Conservation (phyloP, 495 filamentous ascomycete genomes). For the Podospora sp. region DNA sequence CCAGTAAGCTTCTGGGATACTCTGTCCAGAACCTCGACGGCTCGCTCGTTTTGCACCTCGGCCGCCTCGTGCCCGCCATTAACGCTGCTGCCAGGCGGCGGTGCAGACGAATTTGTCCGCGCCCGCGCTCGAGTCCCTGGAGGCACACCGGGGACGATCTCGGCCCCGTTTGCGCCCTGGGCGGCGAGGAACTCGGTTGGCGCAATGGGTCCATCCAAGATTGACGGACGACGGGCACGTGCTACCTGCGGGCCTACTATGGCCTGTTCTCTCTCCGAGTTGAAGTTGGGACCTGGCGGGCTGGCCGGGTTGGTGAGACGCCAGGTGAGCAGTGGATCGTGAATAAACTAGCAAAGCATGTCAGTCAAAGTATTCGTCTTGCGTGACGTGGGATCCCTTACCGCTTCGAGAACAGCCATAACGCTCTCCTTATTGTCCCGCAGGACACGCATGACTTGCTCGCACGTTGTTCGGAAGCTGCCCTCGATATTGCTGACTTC, state of each 20-base stretch:
- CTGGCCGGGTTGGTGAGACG: constrained; percentile 85
- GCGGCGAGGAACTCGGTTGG: constrained; percentile 53
- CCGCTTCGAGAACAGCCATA: constrained; percentile 97
- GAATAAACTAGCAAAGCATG: constrained; percentile 75
- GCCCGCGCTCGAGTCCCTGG: constrained; percentile 52
- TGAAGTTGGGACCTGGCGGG: constrained; percentile 74
- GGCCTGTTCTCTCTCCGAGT: constrained; percentile 67
- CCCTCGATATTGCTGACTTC: constrained; percentile 99
- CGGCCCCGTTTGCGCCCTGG: constrained; percentile 43
- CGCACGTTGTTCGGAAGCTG: constrained; percentile 94
- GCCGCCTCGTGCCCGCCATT: constrained; percentile 45
- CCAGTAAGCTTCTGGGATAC: constrained; percentile 93
- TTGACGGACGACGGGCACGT: constrained; percentile 63
- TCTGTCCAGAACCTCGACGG: constrained; percentile 85
- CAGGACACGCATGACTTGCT: constrained; percentile 97
- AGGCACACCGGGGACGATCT: constrained; percentile 45
- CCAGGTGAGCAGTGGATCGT: constrained; percentile 97
- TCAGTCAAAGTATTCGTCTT: constrained; percentile 21
- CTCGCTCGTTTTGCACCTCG: constrained; percentile 90
- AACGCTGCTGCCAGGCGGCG: constrained; percentile 35
- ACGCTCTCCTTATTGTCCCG: constrained; percentile 96
- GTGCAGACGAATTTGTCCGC: constrained; percentile 55
- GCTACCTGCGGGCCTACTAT: constrained; percentile 45
- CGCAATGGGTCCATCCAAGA: constrained; percentile 65
- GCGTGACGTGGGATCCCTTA: constrained; percentile 64